Evolutionary conservation across 1,284 basidiomycete species (phyloP).

Genomic region (Neotropicomus parvogracilis): DNA sequence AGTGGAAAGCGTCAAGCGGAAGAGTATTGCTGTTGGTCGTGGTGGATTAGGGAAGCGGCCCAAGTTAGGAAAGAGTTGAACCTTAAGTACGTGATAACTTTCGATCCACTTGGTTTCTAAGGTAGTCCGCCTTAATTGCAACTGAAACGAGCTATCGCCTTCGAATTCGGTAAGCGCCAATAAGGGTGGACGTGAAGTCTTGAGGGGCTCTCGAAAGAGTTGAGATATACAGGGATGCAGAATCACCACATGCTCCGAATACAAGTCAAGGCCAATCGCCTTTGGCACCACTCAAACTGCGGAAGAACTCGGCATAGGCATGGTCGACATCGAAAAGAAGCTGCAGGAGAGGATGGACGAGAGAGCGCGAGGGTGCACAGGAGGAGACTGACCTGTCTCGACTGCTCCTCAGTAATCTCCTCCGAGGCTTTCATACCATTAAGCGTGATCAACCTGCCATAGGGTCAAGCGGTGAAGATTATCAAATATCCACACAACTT

Average conservation of each 20-base stretch:
- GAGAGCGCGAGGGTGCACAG: neutral
- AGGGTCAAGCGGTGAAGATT: neutral
- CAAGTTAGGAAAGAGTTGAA: constrained; percentile 36
- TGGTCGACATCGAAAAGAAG: constrained; percentile 96
- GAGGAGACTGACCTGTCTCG: constrained; percentile 67
- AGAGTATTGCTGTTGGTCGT: constrained; percentile 41
- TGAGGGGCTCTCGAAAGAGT: too few relatives aligned
- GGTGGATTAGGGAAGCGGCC: constrained; percentile 52
- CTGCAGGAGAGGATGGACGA: constrained; percentile 38
- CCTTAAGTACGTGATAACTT: neutral
- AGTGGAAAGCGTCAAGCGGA: constrained; percentile 85
- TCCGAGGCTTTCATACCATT: constrained; percentile 98
- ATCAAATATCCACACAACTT: constrained; percentile 24
- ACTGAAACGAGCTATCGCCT: too few relatives aligned
- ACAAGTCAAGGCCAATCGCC: constrained; percentile 25
- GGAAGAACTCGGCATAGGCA: constrained; percentile 95
- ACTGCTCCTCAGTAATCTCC: constrained; percentile 94
- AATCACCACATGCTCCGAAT: neutral
- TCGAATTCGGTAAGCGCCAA: too few relatives aligned
- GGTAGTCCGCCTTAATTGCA: too few relatives aligned
- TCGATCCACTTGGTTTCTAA: neutral
- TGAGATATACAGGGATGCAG: too few relatives aligned
- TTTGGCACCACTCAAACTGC: constrained; percentile 61
- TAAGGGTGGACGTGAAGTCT: too few relatives aligned
- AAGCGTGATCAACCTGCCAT: constrained; percentile 83